These are phyloP conservation scores for Naematelia aurantialba DNA, from an alignment of 768 basidiomycete species.

Conservation along the genomic window DNA sequence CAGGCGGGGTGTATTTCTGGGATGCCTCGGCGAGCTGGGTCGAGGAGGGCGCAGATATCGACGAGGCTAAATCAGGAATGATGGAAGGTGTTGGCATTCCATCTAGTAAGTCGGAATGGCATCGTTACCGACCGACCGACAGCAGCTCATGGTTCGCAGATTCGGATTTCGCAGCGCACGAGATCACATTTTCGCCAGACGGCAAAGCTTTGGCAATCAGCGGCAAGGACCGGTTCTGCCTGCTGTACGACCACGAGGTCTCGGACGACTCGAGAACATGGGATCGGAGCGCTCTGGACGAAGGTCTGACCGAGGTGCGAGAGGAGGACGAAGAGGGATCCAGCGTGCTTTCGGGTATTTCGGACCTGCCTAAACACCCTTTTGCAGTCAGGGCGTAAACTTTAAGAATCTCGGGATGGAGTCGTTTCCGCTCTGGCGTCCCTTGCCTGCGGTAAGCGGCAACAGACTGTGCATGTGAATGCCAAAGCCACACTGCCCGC, in stretches of 20 bases:
- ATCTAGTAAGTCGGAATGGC: conserved; percentile 61
- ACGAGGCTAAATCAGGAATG: conserved; percentile 57
- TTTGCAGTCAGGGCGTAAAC: neutral
- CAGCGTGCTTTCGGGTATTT: neutral
- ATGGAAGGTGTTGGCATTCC: conserved; percentile 89
- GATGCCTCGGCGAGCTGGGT: conserved; percentile 45
- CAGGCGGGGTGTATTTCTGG: conserved; percentile 40
- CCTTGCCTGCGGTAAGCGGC: too few relatives aligned
- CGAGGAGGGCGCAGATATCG: conserved; percentile 20
- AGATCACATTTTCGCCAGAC: conserved; percentile 77
- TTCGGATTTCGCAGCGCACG: conserved; percentile 70
- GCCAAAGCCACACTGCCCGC: too few relatives aligned
- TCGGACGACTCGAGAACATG: neutral
- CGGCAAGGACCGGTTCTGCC: conserved; percentile 73
- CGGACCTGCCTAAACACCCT: neutral
- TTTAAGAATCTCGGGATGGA: too few relatives aligned
- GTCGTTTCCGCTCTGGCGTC: too few relatives aligned
- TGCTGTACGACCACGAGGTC: conserved; percentile 36
- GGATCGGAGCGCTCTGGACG: neutral
- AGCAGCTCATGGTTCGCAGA: conserved; percentile 10
- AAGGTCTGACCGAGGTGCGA: conserved; percentile 26
- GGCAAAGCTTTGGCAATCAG: conserved; percentile 73
- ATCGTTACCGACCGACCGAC: neutral
- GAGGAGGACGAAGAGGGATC: conserved; percentile 26
- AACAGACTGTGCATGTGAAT: too few relatives aligned